Base-by-base conservation (phyloP, 2,329 filamentous ascomycete species). In the Cytospora piceicola region DNA sequence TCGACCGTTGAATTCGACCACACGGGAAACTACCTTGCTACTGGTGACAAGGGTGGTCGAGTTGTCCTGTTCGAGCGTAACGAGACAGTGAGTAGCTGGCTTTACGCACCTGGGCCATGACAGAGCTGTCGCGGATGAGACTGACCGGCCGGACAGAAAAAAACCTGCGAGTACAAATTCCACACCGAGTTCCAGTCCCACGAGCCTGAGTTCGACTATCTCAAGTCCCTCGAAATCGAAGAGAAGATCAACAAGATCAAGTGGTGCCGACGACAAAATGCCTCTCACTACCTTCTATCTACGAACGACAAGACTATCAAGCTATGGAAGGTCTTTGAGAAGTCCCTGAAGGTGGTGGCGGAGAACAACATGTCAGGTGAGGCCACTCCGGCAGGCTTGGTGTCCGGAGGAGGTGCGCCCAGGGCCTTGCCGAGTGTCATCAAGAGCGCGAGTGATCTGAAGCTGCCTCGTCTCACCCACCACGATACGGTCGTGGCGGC, bases 221-320 rank as follows among this genome's bases (percentile, higher is more conserved):
- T 99, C 71, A 99, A 99, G 81, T 99, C 95, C 39, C 86, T 99
- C 73, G 95, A 99, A 81, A 99, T 99, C 76, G 95, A 99, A 85
- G 95, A 99, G 81, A 99, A 99, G 83, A 99, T 99, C 86, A 99
- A 99, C 86, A 99, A 99, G 85, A 99, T 99, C 82, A 99, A 98
- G 80, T 99, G 95, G 95, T 99, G 95, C 79, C 90, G 91, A 76
- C 90, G 95, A 80, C 94, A 98, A 81, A 99, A 99, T 84, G 92
- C 94, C 68, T 98, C 95, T 64, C 95, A 99, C 82, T 99, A 97
- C 79, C 88, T 99, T 61, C 88, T 99, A 65, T 98, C 95, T 53
- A 99, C 95, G 73, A 99, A 99, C 77, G 95, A 99, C 84, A 99
- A 99, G 85, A 99, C 95, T 52, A 99, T 99, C 86, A 99, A 99